A percentile compares a stretch with the other conserved stretches of the same genome.
Conservation (phyloP, 2,329 filamentous ascomycete species). For the Fusarium solani-melongenae region DNA sequence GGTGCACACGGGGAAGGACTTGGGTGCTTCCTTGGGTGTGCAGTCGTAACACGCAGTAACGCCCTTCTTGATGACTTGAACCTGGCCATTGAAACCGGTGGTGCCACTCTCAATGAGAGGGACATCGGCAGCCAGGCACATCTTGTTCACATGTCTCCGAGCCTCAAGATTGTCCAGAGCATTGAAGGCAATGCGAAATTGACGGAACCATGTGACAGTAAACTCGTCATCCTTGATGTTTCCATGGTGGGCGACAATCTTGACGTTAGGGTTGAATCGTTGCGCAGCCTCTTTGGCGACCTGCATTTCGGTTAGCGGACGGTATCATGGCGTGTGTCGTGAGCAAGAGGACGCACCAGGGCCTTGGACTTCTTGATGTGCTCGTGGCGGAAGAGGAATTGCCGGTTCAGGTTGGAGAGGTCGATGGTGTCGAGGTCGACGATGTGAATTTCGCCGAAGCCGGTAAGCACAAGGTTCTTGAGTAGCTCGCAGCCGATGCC, state of each 20-base stretch:
- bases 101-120: conserved; percentile 96
- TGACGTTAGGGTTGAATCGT: conserved; percentile 88
- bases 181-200: conserved; percentile 92
- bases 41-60: conserved; percentile 97
- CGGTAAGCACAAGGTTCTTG: conserved; percentile 92
- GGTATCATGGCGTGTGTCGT: conserved; percentile 3
- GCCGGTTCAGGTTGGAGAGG: conserved; percentile 95
- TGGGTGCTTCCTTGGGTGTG: conserved; percentile 87
- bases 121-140: conserved; percentile 92
- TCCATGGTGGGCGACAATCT: conserved; percentile 88
- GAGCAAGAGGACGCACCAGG: conserved; percentile 67
- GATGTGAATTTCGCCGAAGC: conserved; percentile 92
- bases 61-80: conserved; percentile 94
- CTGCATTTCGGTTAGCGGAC: conserved; percentile 56
- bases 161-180: conserved; percentile 96
- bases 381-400: conserved; percentile 95
- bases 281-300: conserved; percentile 92
- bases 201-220: conserved; percentile 86
- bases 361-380: conserved; percentile 99
- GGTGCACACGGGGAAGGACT: conserved; percentile 95
- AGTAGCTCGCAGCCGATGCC: conserved; percentile 98
- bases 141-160: conserved; percentile 93
- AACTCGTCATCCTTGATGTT: conserved; percentile 95
- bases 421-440: conserved; percentile 99
- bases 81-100: conserved; percentile 96